Evolutionary conservation across 108 stramenopile genomes (phyloP), one percentile per base, ranked within the genome.

Genomic region (Skeletonema grethae): DNA sequence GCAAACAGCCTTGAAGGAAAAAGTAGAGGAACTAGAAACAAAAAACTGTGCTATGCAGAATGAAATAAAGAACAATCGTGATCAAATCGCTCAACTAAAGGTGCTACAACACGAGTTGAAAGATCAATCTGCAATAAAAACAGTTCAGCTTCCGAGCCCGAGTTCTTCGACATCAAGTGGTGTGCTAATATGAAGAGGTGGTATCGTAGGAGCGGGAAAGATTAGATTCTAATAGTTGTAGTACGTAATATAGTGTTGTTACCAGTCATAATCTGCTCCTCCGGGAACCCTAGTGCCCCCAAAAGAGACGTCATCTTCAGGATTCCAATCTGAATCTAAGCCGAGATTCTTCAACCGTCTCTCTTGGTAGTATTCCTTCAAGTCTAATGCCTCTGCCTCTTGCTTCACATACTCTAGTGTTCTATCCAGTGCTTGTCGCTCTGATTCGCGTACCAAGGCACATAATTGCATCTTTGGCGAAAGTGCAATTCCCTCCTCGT

Each of bases 361-460:
- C 75, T 95, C 91, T 73, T 96, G 95, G 71, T 97, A 97, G 79
- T 97, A 97, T 67, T 94, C 95, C 80, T 96, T 96, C 70, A 88
- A 67, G 72, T 95, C 95, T 69, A 97, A 76, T 20, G 94, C 95
- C 65, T 92, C 86, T 64, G 77, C 87, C 66, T 97, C 97, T 57
- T 91, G 84, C 57, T 84, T 72, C 80, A 95, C 76, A 64, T 82
- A 97, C 24, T 79, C 82, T 11, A 84, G 50, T 10, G 94, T 95
- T 58, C 87, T 59, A 63, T 75, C 73, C n/a, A 95, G 61, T 8
- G 85, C 90, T 61, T 77, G 67, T 18, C 68, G 78, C 80, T 94
- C 92, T 7, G 89, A 77, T 58, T 77, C 82, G 29, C 91, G 77
- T n/a, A 96, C 72, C 64, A 85, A 63, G 11, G 66, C 72, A 61